A percentile compares a stretch with the other conserved stretches of the same genome.
Evolutionary conservation across 306 rosid genomes (phyloP).

Genomic region (Castanopsis chinensis): DNA sequence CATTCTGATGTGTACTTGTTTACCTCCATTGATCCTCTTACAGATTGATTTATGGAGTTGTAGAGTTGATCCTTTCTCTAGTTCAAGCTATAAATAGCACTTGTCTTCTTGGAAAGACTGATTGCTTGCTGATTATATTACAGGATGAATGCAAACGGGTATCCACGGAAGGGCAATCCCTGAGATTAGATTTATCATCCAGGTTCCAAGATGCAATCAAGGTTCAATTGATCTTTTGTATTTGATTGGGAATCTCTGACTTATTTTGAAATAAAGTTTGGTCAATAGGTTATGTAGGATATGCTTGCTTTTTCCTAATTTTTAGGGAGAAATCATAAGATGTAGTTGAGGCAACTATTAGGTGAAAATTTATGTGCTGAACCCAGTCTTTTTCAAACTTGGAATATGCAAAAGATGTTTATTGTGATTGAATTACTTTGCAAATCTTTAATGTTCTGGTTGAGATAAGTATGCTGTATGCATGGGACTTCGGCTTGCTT

Average conservation of each 20-base stretch:
- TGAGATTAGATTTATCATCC: slow-evolving; percentile 83
- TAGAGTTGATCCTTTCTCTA: background rate
- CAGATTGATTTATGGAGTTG: background rate
- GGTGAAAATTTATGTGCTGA: background rate
- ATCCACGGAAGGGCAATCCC: slow-evolving; percentile 87
- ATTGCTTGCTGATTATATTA: slow-evolving; percentile 27
- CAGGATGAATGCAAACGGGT: slow-evolving; percentile 96
- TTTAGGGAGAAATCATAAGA: background rate
- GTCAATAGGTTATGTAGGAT: background rate
- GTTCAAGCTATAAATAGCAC: slow-evolving; percentile 6
- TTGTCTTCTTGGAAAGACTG: slow-evolving; percentile 17
- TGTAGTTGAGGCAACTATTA: background rate
- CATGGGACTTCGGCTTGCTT: background rate
- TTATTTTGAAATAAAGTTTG: slow-evolving; percentile 1
- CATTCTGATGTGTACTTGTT: background rate
- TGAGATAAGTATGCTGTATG: background rate
- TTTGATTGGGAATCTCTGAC: slow-evolving; percentile 12
- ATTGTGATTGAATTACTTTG: background rate
- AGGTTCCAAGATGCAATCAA: slow-evolving; percentile 96
- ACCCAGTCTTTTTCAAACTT: background rate
- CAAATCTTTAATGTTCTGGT: background rate
- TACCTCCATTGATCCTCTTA: background rate
- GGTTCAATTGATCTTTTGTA: slow-evolving; percentile 38
- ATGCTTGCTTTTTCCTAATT: background rate
- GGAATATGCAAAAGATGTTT: background rate